Base-by-base conservation (phyloP, 768 basidiomycete genomes). In the Pulveroboletus frians region DNA sequence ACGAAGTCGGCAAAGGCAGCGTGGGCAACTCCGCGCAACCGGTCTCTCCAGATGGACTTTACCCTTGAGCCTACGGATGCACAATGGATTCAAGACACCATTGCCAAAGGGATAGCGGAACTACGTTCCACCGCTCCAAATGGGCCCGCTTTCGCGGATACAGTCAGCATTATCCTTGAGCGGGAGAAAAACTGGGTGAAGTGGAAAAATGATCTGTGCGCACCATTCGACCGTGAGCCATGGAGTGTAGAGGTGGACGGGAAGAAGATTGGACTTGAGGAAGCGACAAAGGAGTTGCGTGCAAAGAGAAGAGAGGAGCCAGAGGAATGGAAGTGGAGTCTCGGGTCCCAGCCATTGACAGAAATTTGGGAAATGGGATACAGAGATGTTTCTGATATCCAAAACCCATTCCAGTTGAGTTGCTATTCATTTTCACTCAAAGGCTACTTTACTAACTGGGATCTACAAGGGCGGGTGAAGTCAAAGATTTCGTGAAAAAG, bases 181-280 rank as follows among this genome's bases (percentile, higher is more conserved):
- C 76, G 91, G 43, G 92, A 94, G 69, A 84, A 81, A 64, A 92
- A 91, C 59, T 94, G 92, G 92, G 81, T 90, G 4, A 80, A 78
- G 54, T 93, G 90, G 91, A 93, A 93, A 71, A 88, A 87, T 54
- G 83, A 88, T 36, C 66, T 85, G 3, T 93, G 91, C 62, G 71
- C 79, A 14, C 79, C 85, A 3, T 92, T 93, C 60, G 88, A 90
- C 62, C 83, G 83, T 57, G 81, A 82, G 34, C 74, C 85, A 5
- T 81, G 84, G 78, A 70, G 68, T 10, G 64, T 68, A 37, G 74
- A 77, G 43, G 53, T 81, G 27, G 70, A 76, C 44, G 78, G 72
- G 4, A 65, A 68, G 57, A 76, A 73, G 45, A 72, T 79, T 20
- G 79, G 78, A 13, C 61, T 89, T 32, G 77, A 85, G 56, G 81